Conservation (phyloP, 257 asterid genomes). For the Fraxinus cuspidata region DNA sequence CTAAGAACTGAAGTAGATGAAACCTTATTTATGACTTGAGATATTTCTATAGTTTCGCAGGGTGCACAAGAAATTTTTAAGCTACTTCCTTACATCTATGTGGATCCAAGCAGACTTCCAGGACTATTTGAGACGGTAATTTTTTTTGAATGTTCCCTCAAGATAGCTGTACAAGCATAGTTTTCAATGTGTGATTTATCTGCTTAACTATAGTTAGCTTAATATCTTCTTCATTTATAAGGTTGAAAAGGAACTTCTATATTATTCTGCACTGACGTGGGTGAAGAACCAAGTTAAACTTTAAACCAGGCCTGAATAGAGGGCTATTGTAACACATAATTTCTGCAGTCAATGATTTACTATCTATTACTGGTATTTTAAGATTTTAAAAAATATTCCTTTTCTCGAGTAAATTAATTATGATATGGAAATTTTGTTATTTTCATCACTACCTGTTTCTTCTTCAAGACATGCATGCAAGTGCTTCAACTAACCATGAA, state of each 20-base stretch:
- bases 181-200: background rate
- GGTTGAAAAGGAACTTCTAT: background rate
- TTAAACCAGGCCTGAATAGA: background rate
- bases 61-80: conserved; percentile 93
- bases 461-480: background rate
- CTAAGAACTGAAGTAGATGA: background rate
- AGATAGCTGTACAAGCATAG: background rate
- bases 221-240: background rate
- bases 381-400: background rate
- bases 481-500: background rate
- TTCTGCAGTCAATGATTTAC: background rate
- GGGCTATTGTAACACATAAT: background rate
- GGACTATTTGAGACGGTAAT: conserved; percentile 66
- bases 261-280: background rate
- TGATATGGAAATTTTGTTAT: background rate
- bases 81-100: conserved; percentile 89
- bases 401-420: background rate
- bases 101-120: conserved; percentile 73
- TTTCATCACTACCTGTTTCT: background rate
- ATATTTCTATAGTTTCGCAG: conserved; percentile 60
- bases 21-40: background rate
- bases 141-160: conserved; percentile 4
- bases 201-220: conserved; percentile 2
- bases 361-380: background rate
- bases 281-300: background rate